Evolutionary conservation across 1,139 yeast species (phyloP), one percentile per base, ranked within the genome.

Genomic region (Yamadazyma songkhlaensis): DNA sequence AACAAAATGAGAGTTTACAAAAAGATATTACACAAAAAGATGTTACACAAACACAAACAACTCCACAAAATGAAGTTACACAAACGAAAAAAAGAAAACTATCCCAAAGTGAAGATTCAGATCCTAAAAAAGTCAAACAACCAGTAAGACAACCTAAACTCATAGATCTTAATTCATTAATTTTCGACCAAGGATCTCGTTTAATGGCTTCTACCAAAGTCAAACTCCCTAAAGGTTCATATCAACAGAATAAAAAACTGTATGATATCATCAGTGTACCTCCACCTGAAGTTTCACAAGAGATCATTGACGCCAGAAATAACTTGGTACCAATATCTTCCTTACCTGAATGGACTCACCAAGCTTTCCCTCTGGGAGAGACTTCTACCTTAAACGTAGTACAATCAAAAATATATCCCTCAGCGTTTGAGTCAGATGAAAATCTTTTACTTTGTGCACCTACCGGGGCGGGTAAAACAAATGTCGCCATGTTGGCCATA

Each of bases 381-480:
- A 81, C 89, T 0, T 53, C 73, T 2, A 65, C 82, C 1, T 73
- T 94, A 47, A 94, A 94, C 55, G 66, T 86, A 34, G 79, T 92
- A 15, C 99, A 94, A 59, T 85, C 96, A 2, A 78, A 76, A 46
- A 89, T 90, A 0, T 88, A 65, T 48, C 94, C 95, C 1, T 60
- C 67, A 26, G 97, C 95, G 0, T 87, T 90, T 50, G 59, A 73
- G 8, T 62, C 76, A 1, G 94, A 86, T 51, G 75, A 75, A 12
- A 92, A 90, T 49, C 57, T 92, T 34, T 65, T 92, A 14, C 67
- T 92, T 48, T 90, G 97, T 77, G 99, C 99, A 0, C 99, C 99
- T 2, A 92, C 99, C 0, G 98, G 99, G 72, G 97, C 98, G 6
- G 99, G 99, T 74, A 92, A 92, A 55, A 94, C 99, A 0, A 97